Conservation (phyloP, 2,329 filamentous ascomycete species). For the Aureobasidium leucospermi region DNA sequence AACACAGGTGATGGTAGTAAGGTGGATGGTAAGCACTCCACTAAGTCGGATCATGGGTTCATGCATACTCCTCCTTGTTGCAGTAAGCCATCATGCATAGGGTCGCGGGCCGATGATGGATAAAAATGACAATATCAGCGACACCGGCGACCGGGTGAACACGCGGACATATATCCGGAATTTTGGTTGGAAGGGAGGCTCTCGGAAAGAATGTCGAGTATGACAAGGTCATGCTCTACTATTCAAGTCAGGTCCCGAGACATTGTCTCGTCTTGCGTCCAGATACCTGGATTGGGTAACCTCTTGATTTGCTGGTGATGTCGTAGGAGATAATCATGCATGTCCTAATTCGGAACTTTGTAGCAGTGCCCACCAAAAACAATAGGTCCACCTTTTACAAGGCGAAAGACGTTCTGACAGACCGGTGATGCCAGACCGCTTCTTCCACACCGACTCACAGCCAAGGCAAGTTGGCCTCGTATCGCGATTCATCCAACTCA, state of each 20-base stretch:
- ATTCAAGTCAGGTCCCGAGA: background rate
- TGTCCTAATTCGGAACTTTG: background rate
- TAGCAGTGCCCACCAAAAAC: background rate
- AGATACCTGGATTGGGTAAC: background rate
- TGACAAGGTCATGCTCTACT: background rate
- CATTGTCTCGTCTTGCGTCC: background rate
- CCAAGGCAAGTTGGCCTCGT: conserved; percentile 3
- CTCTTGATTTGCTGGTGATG: background rate
- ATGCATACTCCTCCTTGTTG: conserved; percentile 1
- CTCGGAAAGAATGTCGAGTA: background rate
- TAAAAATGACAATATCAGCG: background rate
- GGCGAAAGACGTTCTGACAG: background rate
- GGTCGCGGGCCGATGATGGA: background rate
- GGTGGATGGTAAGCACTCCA: background rate
- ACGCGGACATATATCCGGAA: background rate
- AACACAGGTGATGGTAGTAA: background rate
- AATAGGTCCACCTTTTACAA: background rate
- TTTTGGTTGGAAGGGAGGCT: background rate
- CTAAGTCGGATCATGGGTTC: background rate
- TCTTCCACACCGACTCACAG: background rate
- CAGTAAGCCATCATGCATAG: background rate
- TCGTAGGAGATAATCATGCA: background rate
- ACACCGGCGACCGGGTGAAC: background rate
- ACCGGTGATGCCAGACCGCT: background rate
- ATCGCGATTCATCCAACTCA: background rate